Percentiles rank a stretch among this genome's conserved stretches.
These are phyloP conservation scores for Multifurca ochricompacta DNA, from an alignment of 768 basidiomycete species.

Conservation along the genomic window DNA sequence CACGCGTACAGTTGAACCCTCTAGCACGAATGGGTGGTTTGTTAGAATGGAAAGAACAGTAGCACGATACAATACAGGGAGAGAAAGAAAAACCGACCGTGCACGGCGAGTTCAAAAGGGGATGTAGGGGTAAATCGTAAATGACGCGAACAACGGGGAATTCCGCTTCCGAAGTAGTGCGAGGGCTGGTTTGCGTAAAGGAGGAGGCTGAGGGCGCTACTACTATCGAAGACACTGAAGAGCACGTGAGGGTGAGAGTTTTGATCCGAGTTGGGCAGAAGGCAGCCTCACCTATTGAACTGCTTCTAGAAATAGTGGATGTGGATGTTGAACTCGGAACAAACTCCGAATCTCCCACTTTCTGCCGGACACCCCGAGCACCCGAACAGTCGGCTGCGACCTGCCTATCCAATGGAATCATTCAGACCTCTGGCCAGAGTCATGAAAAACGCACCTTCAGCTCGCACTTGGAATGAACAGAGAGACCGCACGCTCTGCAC, in stretches of 20 bases:
- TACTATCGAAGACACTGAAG: constrained; percentile 13
- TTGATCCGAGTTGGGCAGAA: constrained; percentile 9
- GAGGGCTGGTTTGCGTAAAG: constrained; percentile 37
- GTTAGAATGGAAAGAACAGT: not conserved
- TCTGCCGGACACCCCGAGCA: constrained; percentile 25
- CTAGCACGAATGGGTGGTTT: constrained; percentile 36
- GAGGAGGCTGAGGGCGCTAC: constrained; percentile 46
- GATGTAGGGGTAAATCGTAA: constrained; percentile 69
- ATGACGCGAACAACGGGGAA: constrained; percentile 52
- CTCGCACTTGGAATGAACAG: constrained; percentile 81
- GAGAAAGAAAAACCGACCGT: constrained; percentile 36
- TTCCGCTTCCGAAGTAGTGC: constrained; percentile 35
- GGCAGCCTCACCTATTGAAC: constrained; percentile 22
- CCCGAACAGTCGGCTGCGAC: constrained; percentile 63
- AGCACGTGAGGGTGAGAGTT: constrained; percentile 18
- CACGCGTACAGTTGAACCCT: constrained; percentile 56
- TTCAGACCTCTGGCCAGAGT: not conserved
- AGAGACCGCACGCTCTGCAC: constrained; percentile 67
- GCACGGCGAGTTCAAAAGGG: constrained; percentile 65
- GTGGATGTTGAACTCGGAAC: constrained; percentile 28
- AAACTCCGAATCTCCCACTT: constrained; percentile 22
- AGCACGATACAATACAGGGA: not conserved
- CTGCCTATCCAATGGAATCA: constrained; percentile 30
- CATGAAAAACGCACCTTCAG: constrained; percentile 50
- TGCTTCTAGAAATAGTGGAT: constrained; percentile 30